Evolutionary conservation across 2,329 filamentous ascomycete genomes (phyloP), one percentile per base, ranked within the genome.

Genomic region (Neopestalotiopsis clavispora): DNA sequence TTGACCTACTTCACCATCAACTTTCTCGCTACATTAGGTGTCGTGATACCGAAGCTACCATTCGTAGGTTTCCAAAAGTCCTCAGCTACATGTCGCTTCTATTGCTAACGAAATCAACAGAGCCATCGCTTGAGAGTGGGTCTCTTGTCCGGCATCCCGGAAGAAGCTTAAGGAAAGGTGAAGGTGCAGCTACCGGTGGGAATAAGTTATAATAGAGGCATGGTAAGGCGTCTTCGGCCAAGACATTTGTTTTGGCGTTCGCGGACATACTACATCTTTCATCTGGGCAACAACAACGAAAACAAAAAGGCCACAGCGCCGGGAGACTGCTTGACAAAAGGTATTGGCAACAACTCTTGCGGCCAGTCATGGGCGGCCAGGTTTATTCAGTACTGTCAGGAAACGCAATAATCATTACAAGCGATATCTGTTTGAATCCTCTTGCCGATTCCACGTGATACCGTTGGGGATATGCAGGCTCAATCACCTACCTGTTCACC

Each of bases 1-100:
- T 82, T 98, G 79, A 93, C 94, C 59, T 98, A 97, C 83, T 99
- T 99, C 79, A 94, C 93, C 76, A 96, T 99, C 84, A 99, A 99
- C 84, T 95, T 97, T 80, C 84, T 98, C 76, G 96, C 96, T 68
- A 93, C 97, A 52, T 84, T 99, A 78, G 94, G 88, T 59, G 96
- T 99, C 68, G 93, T 99, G 69, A 96, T 99, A 79, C 96, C 96
- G 56, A 99, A 99, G 84, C 84, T 99, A 74, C 96, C 96, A 74
- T 95, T 93, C 79, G 95, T 98, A 87, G 81, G 95, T 90, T 73
- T 12, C 23, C 49, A 10, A 14, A 13, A 14, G 49, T 14, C 61
- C 61, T 12, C 28, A 23, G 14, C 28, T 42, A 10, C 17, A 20
- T 20, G 9, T 12, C 12, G n/a, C 7, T 23, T 38, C 34, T 38